phyloP scores from a whole-genome alignment of 2,329 filamentous ascomycete species.

The Cladorrhinum sp. region DNA sequence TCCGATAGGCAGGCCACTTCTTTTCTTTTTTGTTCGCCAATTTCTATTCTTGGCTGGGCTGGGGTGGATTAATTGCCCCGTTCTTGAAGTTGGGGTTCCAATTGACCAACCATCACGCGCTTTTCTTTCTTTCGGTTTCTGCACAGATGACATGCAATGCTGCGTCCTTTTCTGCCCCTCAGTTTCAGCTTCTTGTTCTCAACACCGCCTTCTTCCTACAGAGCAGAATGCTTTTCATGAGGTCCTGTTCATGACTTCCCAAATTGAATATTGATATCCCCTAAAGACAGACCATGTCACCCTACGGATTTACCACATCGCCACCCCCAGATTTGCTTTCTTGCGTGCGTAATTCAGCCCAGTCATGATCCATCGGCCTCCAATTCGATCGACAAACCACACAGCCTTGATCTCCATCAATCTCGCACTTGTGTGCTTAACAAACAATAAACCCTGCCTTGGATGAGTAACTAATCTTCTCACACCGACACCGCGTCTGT shows the following conservation, averaged over 20 bases:
- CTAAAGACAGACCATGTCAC: constrained; percentile 5
- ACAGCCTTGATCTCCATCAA: not conserved
- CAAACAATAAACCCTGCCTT: not conserved
- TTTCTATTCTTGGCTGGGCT: not conserved
- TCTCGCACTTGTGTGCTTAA: not conserved
- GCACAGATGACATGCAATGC: not conserved
- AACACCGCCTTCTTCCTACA: too few relatives aligned
- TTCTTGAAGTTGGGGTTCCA: not conserved
- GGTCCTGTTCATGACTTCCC: too few relatives aligned
- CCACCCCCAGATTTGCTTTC: not conserved
- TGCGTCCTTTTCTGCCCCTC: too few relatives aligned
- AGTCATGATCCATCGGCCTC: not conserved
- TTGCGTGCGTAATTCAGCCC: not conserved
- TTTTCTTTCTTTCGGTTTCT: not conserved
- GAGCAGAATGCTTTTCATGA: too few relatives aligned
- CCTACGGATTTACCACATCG: not conserved
- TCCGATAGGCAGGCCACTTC: not conserved
- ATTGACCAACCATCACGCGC: not conserved
- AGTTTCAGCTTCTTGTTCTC: too few relatives aligned
- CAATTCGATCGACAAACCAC: not conserved
- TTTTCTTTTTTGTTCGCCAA: not conserved
- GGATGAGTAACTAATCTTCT: too few relatives aligned
- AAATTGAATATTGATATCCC: constrained; percentile 6
- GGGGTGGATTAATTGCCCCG: not conserved
- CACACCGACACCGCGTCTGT: too few relatives aligned